Evolutionary conservation across 768 basidiomycete genomes (phyloP).

Genomic region (Ramaria rubella): DNA sequence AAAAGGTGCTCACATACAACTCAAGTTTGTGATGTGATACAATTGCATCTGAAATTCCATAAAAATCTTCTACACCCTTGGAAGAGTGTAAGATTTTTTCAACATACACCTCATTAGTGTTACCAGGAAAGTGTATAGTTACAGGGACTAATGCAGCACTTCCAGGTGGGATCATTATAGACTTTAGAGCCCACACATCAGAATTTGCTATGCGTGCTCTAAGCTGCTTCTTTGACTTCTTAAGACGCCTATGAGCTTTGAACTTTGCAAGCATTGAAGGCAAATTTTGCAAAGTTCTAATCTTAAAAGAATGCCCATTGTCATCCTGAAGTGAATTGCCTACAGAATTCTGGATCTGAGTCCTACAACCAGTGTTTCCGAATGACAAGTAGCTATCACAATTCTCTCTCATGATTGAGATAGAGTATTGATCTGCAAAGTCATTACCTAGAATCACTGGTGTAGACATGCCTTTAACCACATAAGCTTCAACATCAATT

Average conservation of each 20-base stretch:
- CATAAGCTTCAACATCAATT: slow-evolving; percentile 26
- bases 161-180: background rate
- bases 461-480: slow-evolving; percentile 22
- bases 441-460: slow-evolving; percentile 21
- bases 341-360: background rate
- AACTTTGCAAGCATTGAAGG: background rate
- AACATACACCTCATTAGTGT: background rate
- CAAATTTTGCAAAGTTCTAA: background rate
- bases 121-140: background rate
- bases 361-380: slow-evolving; percentile 9
- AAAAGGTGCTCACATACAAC: too few relatives aligned
- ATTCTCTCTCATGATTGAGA: slow-evolving; percentile 23
- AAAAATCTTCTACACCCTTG: background rate
- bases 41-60: too few relatives aligned
- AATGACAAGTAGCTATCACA: slow-evolving; percentile 12
- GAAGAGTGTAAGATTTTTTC: background rate
- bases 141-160: background rate
- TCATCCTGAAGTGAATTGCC: background rate
- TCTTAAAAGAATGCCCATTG: background rate
- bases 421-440: slow-evolving; percentile 27
- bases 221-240: background rate
- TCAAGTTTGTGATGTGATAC: too few relatives aligned
- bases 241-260: background rate
- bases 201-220: background rate
- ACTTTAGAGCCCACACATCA: background rate